These are phyloP conservation scores for Parietaria judaica DNA, from an alignment of 306 rosid genomes.

Conservation along the genomic window DNA sequence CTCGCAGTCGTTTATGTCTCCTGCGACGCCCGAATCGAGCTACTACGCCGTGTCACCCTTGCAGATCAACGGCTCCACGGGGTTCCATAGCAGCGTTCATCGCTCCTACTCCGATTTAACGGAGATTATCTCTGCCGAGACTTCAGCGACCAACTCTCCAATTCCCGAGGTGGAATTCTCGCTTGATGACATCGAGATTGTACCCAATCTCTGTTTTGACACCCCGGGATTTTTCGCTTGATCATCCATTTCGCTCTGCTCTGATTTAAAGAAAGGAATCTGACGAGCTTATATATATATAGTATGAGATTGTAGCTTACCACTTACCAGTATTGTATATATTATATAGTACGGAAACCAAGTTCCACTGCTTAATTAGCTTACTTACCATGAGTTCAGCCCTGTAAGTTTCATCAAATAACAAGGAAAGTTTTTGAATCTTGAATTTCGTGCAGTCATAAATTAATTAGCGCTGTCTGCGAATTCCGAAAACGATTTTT, in stretches of 20 bases:
- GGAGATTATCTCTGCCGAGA: constrained; percentile 58
- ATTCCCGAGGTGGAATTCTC: constrained; percentile 56
- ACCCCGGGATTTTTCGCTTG: constrained; percentile 33
- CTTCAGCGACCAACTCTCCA: constrained; percentile 53
- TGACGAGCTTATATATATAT: too few relatives aligned
- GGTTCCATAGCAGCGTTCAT: constrained; percentile 22
- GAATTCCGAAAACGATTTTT: too few relatives aligned
- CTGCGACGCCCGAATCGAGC: constrained; percentile 35
- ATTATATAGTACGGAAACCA: too few relatives aligned
- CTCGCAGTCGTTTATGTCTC: constrained; percentile 36
- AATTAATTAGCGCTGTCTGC: too few relatives aligned
- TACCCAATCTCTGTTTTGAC: constrained; percentile 47
- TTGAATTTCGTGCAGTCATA: too few relatives aligned
- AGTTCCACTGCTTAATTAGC: too few relatives aligned
- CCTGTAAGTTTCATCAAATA: too few relatives aligned
- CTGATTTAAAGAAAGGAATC: too few relatives aligned
- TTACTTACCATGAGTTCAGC: too few relatives aligned
- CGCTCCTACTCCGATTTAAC: constrained; percentile 40
- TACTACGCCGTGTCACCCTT: constrained; percentile 31
- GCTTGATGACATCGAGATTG: constrained; percentile 35
- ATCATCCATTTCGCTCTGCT: neutral
- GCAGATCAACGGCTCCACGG: constrained; percentile 31
- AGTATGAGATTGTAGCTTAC: too few relatives aligned
- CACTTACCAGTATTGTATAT: too few relatives aligned
- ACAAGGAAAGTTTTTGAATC: too few relatives aligned